Evolutionary conservation across 2,329 filamentous ascomycete species (phyloP), one percentile per base, ranked within the genome.

Genomic region (Pseudogymnoascus sp.): DNA sequence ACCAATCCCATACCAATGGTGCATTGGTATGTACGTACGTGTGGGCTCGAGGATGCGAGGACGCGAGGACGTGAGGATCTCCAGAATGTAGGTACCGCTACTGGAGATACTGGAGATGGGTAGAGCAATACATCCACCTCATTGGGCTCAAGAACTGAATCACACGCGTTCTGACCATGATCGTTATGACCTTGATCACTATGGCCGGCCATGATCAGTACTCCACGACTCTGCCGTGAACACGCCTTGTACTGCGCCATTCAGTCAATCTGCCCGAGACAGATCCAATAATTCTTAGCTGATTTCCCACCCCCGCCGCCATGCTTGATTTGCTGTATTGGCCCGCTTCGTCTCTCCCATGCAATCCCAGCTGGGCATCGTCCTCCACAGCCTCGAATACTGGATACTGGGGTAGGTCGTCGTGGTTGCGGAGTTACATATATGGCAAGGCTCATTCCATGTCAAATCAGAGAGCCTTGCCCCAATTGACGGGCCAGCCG

Each of bases 231-330:
- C 26, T 19, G 26, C 26, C 47, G 47, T 53, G 47, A 19, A 53
- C 26, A 53, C 8, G 26, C 47, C 4, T 26, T 53, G 47, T 31
- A 31, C 50, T 56, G 50, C 50, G 50, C 50, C 29, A 19, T 56
- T 56, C 50, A 56, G 50, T 13, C 50, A 33, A 56, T 56, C 26
- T 56, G 50, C 50, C 50, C 50, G 50, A 56, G 50, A 56, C 50
- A 56, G 50, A 56, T 56, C 47, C 50, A 56, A 56, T 56, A 56
- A 56, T 56, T 33, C 50, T 26, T 14, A 19, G 29, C 10, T 56
- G n/a, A 33, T 56, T 53, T 53, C n/a, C 47, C 47, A 29, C 14
- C 14, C 6, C 10, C 14, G 14, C 24, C 29, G 26, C 47, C 47
- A 53, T 53, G 47, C n/a, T 16, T 33, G 47, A 5, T 16, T 29